phyloP scores from a whole-genome alignment of 345 rosid species.

The Iberis pinnata region DNA sequence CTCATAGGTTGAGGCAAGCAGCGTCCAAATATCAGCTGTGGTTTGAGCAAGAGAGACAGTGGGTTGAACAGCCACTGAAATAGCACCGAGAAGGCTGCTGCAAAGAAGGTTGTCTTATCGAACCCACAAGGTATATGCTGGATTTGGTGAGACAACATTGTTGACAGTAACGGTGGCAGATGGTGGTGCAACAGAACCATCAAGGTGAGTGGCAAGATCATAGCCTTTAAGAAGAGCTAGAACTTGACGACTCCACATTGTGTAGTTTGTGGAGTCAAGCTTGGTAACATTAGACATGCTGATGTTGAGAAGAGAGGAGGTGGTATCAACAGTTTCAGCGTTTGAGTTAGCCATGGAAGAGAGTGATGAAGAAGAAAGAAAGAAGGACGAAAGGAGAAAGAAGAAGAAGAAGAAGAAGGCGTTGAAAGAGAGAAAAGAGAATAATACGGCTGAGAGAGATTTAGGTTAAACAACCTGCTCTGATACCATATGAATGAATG shows the following conservation, averaged over 20 bases:
- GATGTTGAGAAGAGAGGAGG: background rate
- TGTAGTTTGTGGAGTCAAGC: background rate
- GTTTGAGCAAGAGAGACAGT: too few species aligned
- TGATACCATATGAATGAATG: too few species aligned
- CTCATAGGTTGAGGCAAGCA: background rate
- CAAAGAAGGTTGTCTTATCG: background rate
- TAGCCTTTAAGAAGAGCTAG: background rate
- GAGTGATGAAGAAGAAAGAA: too few species aligned
- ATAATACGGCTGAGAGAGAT: too few species aligned
- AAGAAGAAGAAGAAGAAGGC: too few species aligned
- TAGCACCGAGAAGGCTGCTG: background rate
- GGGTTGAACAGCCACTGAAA: too few species aligned
- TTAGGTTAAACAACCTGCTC: too few species aligned
- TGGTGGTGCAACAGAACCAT: background rate
- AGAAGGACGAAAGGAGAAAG: too few species aligned
- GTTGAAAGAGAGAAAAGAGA: too few species aligned
- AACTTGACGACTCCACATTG: background rate
- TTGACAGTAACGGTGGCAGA: background rate
- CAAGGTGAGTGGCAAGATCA: background rate
- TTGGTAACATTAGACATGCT: background rate
- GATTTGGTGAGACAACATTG: background rate
- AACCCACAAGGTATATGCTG: background rate
- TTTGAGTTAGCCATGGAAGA: too few species aligned
- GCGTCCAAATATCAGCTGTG: too few species aligned
- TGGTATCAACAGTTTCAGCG: too few species aligned